These are phyloP conservation scores for Chondrus crispus DNA, from an alignment of 23 red algal species.

Conservation along the genomic window DNA sequence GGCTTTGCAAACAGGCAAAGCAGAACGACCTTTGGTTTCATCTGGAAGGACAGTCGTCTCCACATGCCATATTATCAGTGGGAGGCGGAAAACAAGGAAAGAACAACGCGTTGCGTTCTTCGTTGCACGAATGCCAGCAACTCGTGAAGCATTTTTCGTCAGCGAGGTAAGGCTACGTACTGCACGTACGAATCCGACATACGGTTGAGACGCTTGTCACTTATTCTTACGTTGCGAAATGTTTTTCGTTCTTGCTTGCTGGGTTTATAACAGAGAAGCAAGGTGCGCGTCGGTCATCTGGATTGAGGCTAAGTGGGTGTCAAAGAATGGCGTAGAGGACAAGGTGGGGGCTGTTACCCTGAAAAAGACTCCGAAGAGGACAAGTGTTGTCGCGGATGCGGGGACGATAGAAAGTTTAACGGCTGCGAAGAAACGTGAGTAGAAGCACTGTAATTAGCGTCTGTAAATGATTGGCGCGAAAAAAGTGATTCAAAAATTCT, in stretches of 20 bases:
- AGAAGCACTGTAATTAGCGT: too few relatives aligned
- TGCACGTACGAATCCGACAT: too few relatives aligned
- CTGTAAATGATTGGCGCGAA: too few relatives aligned
- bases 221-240: background rate
- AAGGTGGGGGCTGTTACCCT: constrained; percentile 21
- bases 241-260: background rate
- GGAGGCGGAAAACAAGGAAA: constrained; percentile 15
- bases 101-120: constrained; percentile 15
- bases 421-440: too few relatives aligned
- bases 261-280: background rate
- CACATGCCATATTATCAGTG: constrained; percentile 62
- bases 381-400: background rate
- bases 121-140: constrained; percentile 53
- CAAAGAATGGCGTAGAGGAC: constrained; percentile 42
- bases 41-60: constrained; percentile 61
- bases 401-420: background rate
- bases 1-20: constrained; percentile 33
- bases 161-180: constrained; percentile 21
- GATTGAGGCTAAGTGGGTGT: constrained; percentile 73
- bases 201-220: too few relatives aligned
- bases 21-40: constrained; percentile 92
- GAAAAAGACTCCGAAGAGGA: constrained; percentile 3
- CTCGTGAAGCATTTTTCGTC: constrained; percentile 81
- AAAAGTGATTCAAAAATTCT: too few relatives aligned
- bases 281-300: constrained; percentile 54